Evolutionary conservation across 768 basidiomycete genomes (phyloP).

Genomic region (Multifurca ochricompacta): DNA sequence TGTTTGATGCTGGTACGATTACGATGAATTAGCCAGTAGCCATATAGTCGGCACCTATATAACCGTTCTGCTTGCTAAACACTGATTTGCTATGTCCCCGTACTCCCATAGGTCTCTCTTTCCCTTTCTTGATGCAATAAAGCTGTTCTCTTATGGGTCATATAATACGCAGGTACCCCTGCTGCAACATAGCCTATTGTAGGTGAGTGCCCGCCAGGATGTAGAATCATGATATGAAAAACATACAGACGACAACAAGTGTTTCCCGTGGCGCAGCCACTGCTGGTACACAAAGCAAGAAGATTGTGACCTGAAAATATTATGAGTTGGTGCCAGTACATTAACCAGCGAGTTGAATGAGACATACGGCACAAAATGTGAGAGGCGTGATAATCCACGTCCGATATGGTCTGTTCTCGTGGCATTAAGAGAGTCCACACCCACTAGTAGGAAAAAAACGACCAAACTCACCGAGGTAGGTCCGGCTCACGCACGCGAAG

Average conservation of each 20-base stretch:
- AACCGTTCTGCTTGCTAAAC: no score
- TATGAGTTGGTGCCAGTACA: neutral
- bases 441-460: neutral
- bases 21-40: neutral
- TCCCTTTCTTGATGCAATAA: neutral
- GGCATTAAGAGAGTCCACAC: neutral
- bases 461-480: neutral
- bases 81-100: neutral
- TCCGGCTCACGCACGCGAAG: conserved; percentile 6
- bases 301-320: neutral
- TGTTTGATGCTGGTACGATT: no score
- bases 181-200: neutral
- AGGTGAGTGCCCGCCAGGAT: neutral
- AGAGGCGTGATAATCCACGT: conserved; percentile 9
- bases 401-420: neutral
- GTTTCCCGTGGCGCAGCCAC: neutral
- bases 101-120: neutral
- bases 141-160: neutral
- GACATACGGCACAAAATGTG: conserved; percentile 5
- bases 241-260: neutral
- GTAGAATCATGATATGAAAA: neutral
- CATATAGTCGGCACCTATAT: neutral
- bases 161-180: conserved; percentile 5
- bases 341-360: no score
- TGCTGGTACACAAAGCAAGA: conserved; percentile 6